Evolutionary conservation across 306 rosid species (phyloP).

Genomic region (Sophora flavescens): DNA sequence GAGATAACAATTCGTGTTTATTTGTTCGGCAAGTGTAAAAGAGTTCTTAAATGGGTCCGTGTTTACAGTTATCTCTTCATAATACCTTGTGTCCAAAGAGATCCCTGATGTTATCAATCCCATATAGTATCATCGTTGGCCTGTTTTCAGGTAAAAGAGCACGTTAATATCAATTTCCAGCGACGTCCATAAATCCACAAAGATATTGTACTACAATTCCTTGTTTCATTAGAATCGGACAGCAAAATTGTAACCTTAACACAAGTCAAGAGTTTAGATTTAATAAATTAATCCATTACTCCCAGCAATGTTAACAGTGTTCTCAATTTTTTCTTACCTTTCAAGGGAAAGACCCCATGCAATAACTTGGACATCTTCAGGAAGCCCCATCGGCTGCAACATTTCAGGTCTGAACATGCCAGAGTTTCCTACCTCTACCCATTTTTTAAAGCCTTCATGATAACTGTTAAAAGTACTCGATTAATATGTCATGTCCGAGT

Average conservation of each 20-base stretch:
- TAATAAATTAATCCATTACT: background rate
- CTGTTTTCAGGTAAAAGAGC: conserved; percentile 55
- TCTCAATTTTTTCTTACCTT: conserved; percentile 59
- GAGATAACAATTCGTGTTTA: background rate
- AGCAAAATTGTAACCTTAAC: background rate
- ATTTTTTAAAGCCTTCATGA: conserved; percentile 89
- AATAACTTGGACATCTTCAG: conserved; percentile 92
- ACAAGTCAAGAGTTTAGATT: background rate
- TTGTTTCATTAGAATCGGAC: background rate
- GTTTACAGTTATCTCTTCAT: background rate
- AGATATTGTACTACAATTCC: conserved; percentile 8
- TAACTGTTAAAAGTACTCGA: conserved; percentile 59
- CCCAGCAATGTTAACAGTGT: background rate
- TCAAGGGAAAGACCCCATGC: conserved; percentile 99
- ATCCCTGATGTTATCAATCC: conserved; percentile 91
- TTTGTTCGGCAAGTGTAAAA: background rate
- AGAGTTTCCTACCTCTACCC: conserved; percentile 96
- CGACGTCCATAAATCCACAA: conserved; percentile 6
- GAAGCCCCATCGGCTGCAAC: conserved; percentile 98
- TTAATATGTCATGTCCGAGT: conserved; percentile 6
- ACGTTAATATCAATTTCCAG: conserved; percentile 21
- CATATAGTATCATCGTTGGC: conserved; percentile 95
- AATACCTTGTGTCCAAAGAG: conserved; percentile 92
- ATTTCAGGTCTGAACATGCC: conserved; percentile 99
- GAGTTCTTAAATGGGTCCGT: background rate